phyloP scores from a whole-genome alignment of 371 early-diverging fungal species.

The Coemansia sp. region DNA sequence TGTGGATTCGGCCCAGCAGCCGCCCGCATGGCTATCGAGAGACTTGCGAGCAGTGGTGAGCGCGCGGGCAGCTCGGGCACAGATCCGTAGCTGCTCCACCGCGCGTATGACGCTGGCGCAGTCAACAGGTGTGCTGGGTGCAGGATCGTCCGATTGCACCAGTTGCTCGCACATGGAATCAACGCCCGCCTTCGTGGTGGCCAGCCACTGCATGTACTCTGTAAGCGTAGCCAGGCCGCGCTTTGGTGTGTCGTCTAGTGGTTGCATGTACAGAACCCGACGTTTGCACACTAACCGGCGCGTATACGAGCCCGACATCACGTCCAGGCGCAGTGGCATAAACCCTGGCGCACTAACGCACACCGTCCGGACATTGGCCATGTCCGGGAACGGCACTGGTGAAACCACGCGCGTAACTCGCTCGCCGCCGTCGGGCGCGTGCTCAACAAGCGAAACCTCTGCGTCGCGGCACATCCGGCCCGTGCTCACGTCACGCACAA shows the following conservation, averaged over 20 bases:
- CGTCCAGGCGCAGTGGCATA: conserved; percentile 18
- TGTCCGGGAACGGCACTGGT: conserved; percentile 18
- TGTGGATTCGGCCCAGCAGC: conserved; percentile 23
- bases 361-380: conserved; percentile 5
- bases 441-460: conserved; percentile 3
- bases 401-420: neutral
- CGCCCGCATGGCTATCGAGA: neutral
- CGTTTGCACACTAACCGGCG: neutral
- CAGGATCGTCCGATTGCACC: neutral
- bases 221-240: neutral
- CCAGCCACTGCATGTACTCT: conserved; percentile 19
- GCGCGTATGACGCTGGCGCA: conserved; percentile 2
- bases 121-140: neutral
- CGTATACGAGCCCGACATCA: neutral
- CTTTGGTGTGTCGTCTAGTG: neutral
- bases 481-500: conserved; percentile 67
- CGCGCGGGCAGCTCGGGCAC: conserved; percentile 8
- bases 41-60: neutral
- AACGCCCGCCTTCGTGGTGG: neutral
- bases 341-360: conserved; percentile 27
- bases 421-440: neutral
- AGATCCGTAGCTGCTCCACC: conserved; percentile 21
- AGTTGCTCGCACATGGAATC: conserved; percentile 1
- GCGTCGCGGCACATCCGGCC: conserved; percentile 57
- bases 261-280: conserved; percentile 34